phyloP scores from a whole-genome alignment of 2,329 filamentous ascomycete genomes.

The Dichotomopilus funicola region DNA sequence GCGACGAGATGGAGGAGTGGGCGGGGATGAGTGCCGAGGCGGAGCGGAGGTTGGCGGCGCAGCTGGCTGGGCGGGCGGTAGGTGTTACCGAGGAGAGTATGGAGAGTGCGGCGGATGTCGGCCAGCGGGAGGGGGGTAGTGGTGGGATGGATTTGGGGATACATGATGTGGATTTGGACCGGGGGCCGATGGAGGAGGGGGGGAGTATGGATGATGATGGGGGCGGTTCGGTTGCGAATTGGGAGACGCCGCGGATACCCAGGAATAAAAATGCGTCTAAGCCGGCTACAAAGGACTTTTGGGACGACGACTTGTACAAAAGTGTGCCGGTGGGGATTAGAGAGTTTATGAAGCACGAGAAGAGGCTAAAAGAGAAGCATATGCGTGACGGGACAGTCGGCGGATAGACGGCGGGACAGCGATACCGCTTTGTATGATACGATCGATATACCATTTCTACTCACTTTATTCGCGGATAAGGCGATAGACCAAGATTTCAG shows the following conservation, averaged over 20 bases:
- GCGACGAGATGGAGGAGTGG: slow-evolving; percentile 92
- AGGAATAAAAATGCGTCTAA: too few species aligned
- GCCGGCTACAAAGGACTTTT: slow-evolving; percentile 41
- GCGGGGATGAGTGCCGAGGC: slow-evolving; percentile 59
- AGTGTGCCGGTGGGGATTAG: slow-evolving; percentile 85
- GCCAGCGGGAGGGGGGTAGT: neutral
- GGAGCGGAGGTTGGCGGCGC: slow-evolving; percentile 42
- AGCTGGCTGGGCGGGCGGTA: slow-evolving; percentile 25
- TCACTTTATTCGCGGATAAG: too few species aligned
- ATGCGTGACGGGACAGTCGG: slow-evolving; percentile 46
- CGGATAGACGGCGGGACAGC: slow-evolving; percentile 26
- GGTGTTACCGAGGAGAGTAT: slow-evolving; percentile 18
- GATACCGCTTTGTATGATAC: too few species aligned
- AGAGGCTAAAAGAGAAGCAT: slow-evolving; percentile 75
- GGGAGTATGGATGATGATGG: slow-evolving; percentile 74
- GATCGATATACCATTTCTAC: too few species aligned
- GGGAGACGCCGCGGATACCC: slow-evolving; percentile 34
- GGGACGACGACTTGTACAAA: slow-evolving; percentile 65
- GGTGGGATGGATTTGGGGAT: slow-evolving; percentile 33
- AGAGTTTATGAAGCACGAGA: slow-evolving; percentile 97
- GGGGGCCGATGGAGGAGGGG: slow-evolving; percentile 26
- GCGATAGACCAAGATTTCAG: too few species aligned
- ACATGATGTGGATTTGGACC: slow-evolving; percentile 31
- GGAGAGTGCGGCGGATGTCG: slow-evolving; percentile 2
- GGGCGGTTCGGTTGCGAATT: slow-evolving; percentile 65